Evolutionary conservation across 192 early-diverging fungal species (phyloP).

Genomic region (Backusella mclennaniae): DNA sequence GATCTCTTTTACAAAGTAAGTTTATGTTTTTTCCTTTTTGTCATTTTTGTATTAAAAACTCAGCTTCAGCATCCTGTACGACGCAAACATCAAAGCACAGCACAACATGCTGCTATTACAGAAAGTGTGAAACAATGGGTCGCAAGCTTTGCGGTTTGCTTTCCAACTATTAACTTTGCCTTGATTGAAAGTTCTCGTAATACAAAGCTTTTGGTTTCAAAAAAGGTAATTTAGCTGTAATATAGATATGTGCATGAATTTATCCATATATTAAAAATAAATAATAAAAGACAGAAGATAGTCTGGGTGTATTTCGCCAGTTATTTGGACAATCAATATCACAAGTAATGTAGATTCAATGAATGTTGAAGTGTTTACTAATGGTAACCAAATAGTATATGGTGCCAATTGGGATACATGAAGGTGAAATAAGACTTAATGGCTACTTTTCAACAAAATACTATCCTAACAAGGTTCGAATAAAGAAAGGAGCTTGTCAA

Average conservation of each 20-base stretch:
- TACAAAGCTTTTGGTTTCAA: constrained; percentile 32
- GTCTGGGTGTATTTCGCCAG: constrained; percentile 38
- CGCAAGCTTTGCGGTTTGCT: constrained; percentile 48
- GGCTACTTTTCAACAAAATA: constrained; percentile 43
- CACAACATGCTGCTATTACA: constrained; percentile 3
- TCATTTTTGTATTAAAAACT: neutral
- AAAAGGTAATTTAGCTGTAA: constrained; percentile 38
- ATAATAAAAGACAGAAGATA: constrained; percentile 28
- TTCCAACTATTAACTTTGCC: constrained; percentile 39
- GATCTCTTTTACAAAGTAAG: constrained; percentile 72
- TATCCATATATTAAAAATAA: constrained; percentile 26
- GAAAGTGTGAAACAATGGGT: constrained; percentile 51
- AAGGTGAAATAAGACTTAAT: constrained; percentile 21
- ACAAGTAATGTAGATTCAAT: constrained; percentile 23
- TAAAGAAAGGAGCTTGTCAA: neutral
- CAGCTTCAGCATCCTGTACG: constrained; percentile 55
- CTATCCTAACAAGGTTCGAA: constrained; percentile 37
- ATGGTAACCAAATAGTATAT: neutral
- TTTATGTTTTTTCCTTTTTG: neutral
- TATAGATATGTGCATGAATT: constrained; percentile 25
- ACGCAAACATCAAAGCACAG: constrained; percentile 37
- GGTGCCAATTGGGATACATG: constrained; percentile 8
- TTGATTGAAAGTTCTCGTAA: constrained; percentile 36
- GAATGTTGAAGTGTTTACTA: neutral
- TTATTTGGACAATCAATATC: constrained; percentile 50